Percentiles rank a stretch among this genome's conserved stretches.
Evolutionary conservation across 1,284 basidiomycete species (phyloP).

Genomic region (Trichosporon faecale): DNA sequence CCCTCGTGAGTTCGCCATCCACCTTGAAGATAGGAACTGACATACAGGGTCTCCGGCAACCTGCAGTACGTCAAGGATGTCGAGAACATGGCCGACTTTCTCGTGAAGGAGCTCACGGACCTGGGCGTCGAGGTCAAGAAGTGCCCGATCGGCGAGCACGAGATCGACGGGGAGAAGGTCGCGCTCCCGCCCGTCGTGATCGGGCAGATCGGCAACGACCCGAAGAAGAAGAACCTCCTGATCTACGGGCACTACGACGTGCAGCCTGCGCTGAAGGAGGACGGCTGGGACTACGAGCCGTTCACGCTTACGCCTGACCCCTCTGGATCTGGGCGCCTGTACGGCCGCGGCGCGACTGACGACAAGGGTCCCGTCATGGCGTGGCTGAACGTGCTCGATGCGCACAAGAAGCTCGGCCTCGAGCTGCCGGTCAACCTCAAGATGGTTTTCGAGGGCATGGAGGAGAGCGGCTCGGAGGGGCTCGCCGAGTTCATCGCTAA

Average conservation of each 20-base stretch:
- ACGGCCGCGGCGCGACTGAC: constrained; percentile 86
- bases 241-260: constrained; percentile 80
- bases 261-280: constrained; percentile 61
- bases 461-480: constrained; percentile 91
- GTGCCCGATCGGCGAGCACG: constrained; percentile 75
- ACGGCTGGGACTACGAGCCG: constrained; percentile 90
- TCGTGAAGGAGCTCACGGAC: constrained; percentile 66
- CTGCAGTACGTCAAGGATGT: constrained; percentile 65
- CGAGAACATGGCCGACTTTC: constrained; percentile 76
- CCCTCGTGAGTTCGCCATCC: constrained; percentile 62
- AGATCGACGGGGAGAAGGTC: constrained; percentile 69
- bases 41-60: constrained; percentile 51
- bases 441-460: constrained; percentile 98
- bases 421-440: constrained; percentile 90
- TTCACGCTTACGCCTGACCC: constrained; percentile 72
- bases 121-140: constrained; percentile 73
- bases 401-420: constrained; percentile 68
- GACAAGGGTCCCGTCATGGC: constrained; percentile 91
- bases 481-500: constrained; percentile 82
- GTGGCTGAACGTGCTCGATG: constrained; percentile 93
- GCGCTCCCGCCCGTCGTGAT: constrained; percentile 84
- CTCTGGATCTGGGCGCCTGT: constrained; percentile 56
- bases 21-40: constrained; percentile 8
- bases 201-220: constrained; percentile 77
- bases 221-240: constrained; percentile 84